These are phyloP conservation scores for Ogataea trehaloabstinens DNA, from an alignment of 805 yeast species.

Conservation along the genomic window DNA sequence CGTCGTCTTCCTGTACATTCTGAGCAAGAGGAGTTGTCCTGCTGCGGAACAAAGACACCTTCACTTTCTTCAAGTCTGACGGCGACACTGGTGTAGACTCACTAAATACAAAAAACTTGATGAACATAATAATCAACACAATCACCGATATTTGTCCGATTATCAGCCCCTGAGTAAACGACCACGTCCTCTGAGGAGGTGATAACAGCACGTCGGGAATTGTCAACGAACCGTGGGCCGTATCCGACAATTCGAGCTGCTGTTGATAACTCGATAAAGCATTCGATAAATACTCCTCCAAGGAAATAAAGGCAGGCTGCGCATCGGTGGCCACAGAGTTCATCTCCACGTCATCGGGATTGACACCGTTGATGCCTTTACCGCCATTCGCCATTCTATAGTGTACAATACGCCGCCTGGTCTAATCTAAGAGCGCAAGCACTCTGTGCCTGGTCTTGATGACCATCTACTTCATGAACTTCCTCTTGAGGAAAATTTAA, in stretches of 20 bases:
- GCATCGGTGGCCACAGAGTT: slow-evolving; percentile 1
- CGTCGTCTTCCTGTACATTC: slow-evolving; percentile 10
- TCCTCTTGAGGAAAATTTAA: no score
- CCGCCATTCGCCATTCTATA: no score
- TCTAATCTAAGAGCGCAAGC: no score
- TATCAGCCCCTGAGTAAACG: slow-evolving; percentile 75
- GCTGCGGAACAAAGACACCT: slow-evolving; percentile 15
- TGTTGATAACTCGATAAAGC: slow-evolving; percentile 17
- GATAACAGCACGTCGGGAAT: not conserved
- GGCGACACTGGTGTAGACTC: slow-evolving; percentile 51
- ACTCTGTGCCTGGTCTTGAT: no score
- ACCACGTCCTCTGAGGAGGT: slow-evolving; percentile 39
- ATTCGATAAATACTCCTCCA: slow-evolving; percentile 22
- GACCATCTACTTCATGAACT: no score
- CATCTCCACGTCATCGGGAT: no score
- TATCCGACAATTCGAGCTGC: slow-evolving; percentile 16
- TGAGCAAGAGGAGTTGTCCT: slow-evolving; percentile 6
- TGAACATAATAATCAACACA: slow-evolving; percentile 57
- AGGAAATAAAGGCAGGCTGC: slow-evolving; percentile 7
- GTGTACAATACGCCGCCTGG: no score
- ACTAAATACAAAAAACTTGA: slow-evolving; percentile 74
- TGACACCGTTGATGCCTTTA: no score
- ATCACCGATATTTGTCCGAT: slow-evolving; percentile 75
- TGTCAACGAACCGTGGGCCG: slow-evolving; percentile 9
- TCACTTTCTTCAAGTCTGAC: slow-evolving; percentile 24